Base-by-base conservation (phyloP, 306 rosid genomes). In the Pyrus pyrifolia region DNA sequence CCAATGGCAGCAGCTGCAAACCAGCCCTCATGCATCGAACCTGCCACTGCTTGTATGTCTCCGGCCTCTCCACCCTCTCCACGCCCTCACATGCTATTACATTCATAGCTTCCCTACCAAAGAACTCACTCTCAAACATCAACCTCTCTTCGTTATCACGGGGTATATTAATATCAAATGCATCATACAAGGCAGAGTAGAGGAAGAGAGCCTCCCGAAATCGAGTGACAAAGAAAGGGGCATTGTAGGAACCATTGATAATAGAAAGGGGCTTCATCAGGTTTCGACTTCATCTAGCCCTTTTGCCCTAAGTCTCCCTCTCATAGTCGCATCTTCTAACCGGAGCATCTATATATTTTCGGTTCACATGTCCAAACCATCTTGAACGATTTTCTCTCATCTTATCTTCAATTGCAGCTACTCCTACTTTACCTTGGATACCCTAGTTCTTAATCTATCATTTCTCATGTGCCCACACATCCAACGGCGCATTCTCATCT, bases 21-120 rank as follows among this genome's bases (percentile, higher is more conserved):
- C 95, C 93, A 10, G 76, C 78, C 78, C 86, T 86, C 66, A 18
- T 62, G 38, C 61, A 69, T 61, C 90, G 74, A 31, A 81, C 62
- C 61, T 83, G 92, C 93, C 94, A 91, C 46, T 89, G 96, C 81
- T 85, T 89, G 79, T 89, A 90, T 6, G 94, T 89, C 73, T 88
- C 87, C 0, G 95, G 90, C 78, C 94, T 87, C 87, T 86, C 89
- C 40, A 85, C 79, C 68, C 97, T 85, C 78, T 88, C 87, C 21
- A 30, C 53, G 19, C 92, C 95, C 76, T 89, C 97, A 71, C 93
- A 89, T 31, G 91, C 92, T 45, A 89, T 55, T 8, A 88, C 82
- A 72, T 91, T 89, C 89, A 86, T 73, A 30, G 77, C 74, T 75
- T 91, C 89, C 51, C 66, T 53, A 12, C 92, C 94, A 73, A 75